A percentile compares a stretch with the other conserved stretches of the same genome.
These are phyloP conservation scores for Trametes cubensis DNA, from an alignment of 768 basidiomycete species.

Conservation along the genomic window DNA sequence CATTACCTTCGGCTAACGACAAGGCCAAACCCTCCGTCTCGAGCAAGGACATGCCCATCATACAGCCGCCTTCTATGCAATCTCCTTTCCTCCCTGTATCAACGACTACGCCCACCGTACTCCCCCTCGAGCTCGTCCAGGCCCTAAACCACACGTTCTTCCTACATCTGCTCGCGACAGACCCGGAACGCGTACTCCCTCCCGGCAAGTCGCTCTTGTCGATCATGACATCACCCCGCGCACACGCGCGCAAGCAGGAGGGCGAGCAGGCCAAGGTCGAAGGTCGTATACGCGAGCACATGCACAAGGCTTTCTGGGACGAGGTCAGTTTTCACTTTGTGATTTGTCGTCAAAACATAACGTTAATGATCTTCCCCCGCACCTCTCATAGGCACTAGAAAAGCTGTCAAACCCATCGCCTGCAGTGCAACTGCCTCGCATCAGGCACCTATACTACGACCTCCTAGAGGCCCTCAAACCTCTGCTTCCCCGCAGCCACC, in stretches of 20 bases:
- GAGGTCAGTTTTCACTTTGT: slow-evolving; percentile 48
- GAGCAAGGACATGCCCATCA: slow-evolving; percentile 9
- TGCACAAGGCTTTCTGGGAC: slow-evolving; percentile 74
- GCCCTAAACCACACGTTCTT: slow-evolving; percentile 63
- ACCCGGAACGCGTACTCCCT: slow-evolving; percentile 63
- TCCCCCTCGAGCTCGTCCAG: slow-evolving; percentile 60
- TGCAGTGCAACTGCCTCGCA: slow-evolving; percentile 57
- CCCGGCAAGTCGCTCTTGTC: slow-evolving; percentile 74
- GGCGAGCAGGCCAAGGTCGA: slow-evolving; percentile 41
- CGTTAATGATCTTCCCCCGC: slow-evolving; percentile 3
- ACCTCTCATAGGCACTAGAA: slow-evolving; percentile 49
- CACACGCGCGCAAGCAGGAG: slow-evolving; percentile 14
- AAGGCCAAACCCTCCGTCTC: no score
- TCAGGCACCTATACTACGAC: slow-evolving; percentile 60
- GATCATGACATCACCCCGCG: slow-evolving; percentile 46
- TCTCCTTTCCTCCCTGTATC: slow-evolving; percentile 26
- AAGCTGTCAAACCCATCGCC: slow-evolving; percentile 61
- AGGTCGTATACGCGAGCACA: slow-evolving; percentile 48
- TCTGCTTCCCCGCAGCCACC: slow-evolving; percentile 60
- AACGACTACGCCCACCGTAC: slow-evolving; percentile 30
- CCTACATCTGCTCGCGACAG: slow-evolving; percentile 66
- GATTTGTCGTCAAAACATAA: background rate
- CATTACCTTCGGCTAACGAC: no score
- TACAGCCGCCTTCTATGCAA: slow-evolving; percentile 19
- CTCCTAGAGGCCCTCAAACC: slow-evolving; percentile 51